A percentile compares a stretch with the other conserved stretches of the same genome.
Evolutionary conservation across 495 filamentous ascomycete genomes (phyloP).

Genomic region (Podospora didyma): DNA sequence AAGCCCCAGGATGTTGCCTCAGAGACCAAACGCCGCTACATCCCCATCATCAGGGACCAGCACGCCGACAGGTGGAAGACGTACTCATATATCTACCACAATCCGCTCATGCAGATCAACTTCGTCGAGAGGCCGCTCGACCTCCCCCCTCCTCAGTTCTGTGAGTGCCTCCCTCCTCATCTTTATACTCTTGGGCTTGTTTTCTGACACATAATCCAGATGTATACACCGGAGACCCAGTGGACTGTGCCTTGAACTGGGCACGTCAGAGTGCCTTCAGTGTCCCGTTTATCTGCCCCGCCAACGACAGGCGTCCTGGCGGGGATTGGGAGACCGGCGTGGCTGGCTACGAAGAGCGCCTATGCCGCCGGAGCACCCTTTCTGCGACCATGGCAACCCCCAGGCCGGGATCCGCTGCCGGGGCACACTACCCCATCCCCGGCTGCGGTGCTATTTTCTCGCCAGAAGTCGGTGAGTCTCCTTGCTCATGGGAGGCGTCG

Average conservation of each 20-base stretch:
- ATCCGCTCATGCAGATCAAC: conserved; percentile 36
- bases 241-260: conserved; percentile 66
- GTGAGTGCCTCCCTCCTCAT: conserved; percentile 23
- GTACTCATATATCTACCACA: conserved; percentile 46
- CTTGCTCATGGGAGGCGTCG: not conserved
- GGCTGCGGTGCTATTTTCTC: conserved; percentile 64
- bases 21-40: conserved; percentile 61
- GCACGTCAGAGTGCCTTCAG: conserved; percentile 22
- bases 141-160: conserved; percentile 36
- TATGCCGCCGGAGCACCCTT: conserved; percentile 68
- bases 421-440: conserved; percentile 64
- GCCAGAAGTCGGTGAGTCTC: conserved; percentile 54
- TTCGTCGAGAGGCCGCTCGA: conserved; percentile 27
- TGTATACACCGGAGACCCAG: conserved; percentile 60
- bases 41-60: conserved; percentile 53
- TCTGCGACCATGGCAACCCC: conserved; percentile 58
- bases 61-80: conserved; percentile 42
- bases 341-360: conserved; percentile 65
- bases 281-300: conserved; percentile 69
- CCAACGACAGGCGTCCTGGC: conserved; percentile 69
- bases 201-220: conserved; percentile 26
- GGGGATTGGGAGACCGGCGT: conserved; percentile 75
- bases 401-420: conserved; percentile 32
- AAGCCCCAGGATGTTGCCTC: conserved; percentile 68
- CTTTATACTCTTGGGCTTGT: conserved; percentile 4